Evolutionary conservation across 2,329 filamentous ascomycete genomes (phyloP), one percentile per base, ranked within the genome.

Genomic region (Xylariaceae sp.): DNA sequence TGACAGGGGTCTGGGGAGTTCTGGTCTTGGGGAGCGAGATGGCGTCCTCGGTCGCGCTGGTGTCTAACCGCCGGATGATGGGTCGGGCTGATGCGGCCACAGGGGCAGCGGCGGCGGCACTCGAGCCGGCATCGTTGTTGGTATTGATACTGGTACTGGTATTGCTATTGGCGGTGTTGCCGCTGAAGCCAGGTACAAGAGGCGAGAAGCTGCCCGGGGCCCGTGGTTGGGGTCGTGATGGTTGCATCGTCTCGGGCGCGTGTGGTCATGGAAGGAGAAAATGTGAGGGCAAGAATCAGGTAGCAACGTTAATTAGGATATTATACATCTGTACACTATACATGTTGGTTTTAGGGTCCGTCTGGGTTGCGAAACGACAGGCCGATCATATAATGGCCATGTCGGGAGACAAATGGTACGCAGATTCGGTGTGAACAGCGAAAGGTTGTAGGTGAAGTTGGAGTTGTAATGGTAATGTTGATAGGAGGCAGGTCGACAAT

Each of bases 121-220:
- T 62, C 53, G 67, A 64, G 4, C 30, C 52, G 34, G 15, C 37
- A 42, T 42, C 37, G 37, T 42, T 42, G 37, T 42, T 42, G 11
- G 8, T 42, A 42, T 42, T 42, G 11, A 42, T 42, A 30, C 23
- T 30, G 23, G 23, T 30, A 30, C 23, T 30, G 23, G 23, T 30
- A 30, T 30, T 30, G 37, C 9, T 42, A 13, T 42, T 50, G 47
- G 56, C 64, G 17, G 59, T n/a, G 34, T 55, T 51, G n/a, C 44
- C 52, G 10, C 45, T 51, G 34, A 57, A 60, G 48, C 57, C 61
- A 5, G 58, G 53, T 4, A 61, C 51, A 15, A 83, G 72, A 61
- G 82, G 79, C 61, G 81, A 80, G 74, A 85, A 84, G 76, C 80
- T 82, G 63, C 82, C 71, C 13, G 71, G 71, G 50, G 70, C 69